Evolutionary conservation across 768 basidiomycete species (phyloP), one percentile per base, ranked within the genome.

Genomic region (Lactarius hatsudake): DNA sequence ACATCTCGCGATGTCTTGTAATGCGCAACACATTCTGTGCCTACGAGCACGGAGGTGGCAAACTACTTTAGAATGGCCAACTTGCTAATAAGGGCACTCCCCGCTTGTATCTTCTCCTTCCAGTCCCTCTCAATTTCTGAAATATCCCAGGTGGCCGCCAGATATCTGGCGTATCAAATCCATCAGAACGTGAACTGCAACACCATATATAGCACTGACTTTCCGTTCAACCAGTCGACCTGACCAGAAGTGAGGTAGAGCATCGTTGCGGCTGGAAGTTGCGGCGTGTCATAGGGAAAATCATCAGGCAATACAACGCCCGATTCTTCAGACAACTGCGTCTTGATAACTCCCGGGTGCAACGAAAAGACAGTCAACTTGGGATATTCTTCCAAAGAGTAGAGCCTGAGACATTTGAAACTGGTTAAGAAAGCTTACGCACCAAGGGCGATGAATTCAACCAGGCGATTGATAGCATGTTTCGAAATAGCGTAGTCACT

Each of bases 161-260:
- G 9, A 62, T 17, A 26, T 59, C 66, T 8, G 17, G 61, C 26
- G 63, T 15, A 38, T 67, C 62, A 40, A 5, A 8, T 2, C 13
- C 38, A 15, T 40, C 45, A 55, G 32, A 23, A 15, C 15, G 0
- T 28, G n/a, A 17, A 17, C 12, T 32, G 40, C 23, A 23, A 17
- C 15, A 23, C 1, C 7, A 26, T 4, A 40, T 15, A 40, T 40
- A 40, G 13, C 13, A 40, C 38, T 40, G 38, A 40, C 38, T 40
- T 40, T 40, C 73, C 73, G n/a, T 61, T 71, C 51, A 73, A 61
- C 69, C 69, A 74, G 60, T 73, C 73, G 32, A 65, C 59, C 48
- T 43, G 70, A 10, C 73, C 73, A 59, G 72, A 71, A 40, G 38
- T 40, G 5, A 40, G 38, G 15, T 40, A 40, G 38, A 40, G 38